Percentiles rank a stretch among this genome's conserved stretches.
phyloP scores from a whole-genome alignment of 2,329 filamentous ascomycete species.

The Ustilaginoidea virens region DNA sequence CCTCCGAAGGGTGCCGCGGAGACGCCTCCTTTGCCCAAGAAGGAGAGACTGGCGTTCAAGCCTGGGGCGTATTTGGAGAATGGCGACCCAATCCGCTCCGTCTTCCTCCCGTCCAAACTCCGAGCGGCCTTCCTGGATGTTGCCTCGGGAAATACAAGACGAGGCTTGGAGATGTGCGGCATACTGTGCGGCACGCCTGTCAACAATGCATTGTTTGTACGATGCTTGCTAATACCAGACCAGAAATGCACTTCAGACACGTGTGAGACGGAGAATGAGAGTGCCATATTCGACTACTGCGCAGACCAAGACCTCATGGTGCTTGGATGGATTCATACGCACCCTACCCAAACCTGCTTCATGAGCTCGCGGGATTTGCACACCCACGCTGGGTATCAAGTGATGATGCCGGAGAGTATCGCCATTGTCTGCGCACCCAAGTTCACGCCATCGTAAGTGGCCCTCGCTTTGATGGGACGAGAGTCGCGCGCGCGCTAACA shows the following conservation, averaged over 20 bases:
- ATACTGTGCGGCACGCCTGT: conserved; percentile 84
- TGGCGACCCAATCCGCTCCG: conserved; percentile 67
- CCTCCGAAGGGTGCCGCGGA: conserved; percentile 13
- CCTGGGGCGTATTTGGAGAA: conserved; percentile 83
- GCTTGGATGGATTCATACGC: conserved; percentile 95
- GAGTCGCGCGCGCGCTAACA: conserved; percentile 3
- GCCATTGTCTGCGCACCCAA: conserved; percentile 91
- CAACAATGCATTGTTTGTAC: conserved; percentile 87
- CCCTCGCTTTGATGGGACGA: not conserved
- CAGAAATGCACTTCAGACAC: conserved; percentile 85
- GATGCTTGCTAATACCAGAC: conserved; percentile 75
- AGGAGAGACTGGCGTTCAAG: conserved; percentile 48
- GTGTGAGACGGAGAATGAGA: conserved; percentile 84
- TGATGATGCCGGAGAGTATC: conserved; percentile 92
- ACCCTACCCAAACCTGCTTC: conserved; percentile 92
- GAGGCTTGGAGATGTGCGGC: conserved; percentile 85
- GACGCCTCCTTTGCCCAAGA: conserved; percentile 20
- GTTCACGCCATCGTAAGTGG: conserved; percentile 55
- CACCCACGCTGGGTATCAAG: conserved; percentile 86
- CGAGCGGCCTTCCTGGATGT: conserved; percentile 59
- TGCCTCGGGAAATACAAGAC: conserved; percentile 60
- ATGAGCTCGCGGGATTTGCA: conserved; percentile 92
- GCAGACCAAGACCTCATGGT: conserved; percentile 71
- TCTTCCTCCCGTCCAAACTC: conserved; percentile 70
- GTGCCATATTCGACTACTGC: conserved; percentile 75